Percentiles rank a stretch among this genome's conserved stretches.
Evolutionary conservation across 257 asterid genomes (phyloP).

Genomic region (Mentha longifolia): DNA sequence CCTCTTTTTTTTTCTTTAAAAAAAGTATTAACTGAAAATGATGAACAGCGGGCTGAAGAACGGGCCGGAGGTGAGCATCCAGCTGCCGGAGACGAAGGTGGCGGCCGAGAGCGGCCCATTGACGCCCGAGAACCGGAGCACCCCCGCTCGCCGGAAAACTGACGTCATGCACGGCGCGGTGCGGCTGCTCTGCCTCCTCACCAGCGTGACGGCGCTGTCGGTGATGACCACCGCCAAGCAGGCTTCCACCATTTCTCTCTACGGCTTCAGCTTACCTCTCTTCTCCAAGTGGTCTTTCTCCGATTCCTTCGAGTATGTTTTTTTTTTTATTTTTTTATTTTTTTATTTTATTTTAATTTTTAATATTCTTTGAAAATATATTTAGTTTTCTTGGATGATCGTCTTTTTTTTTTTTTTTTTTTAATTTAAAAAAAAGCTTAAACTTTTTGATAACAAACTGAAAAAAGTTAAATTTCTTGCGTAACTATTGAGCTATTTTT

Average conservation of each 20-base stretch:
- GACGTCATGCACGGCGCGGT: constrained; percentile 54
- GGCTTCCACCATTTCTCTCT: constrained; percentile 66
- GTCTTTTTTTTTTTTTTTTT: no score
- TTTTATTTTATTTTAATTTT: no score
- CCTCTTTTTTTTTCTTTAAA: no score
- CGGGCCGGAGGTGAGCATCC: constrained; percentile 52
- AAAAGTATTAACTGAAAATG: no score
- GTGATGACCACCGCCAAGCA: constrained; percentile 76
- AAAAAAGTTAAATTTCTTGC: background rate
- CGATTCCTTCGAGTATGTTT: constrained; percentile 63
- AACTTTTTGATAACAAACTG: background rate
- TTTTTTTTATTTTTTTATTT: background rate
- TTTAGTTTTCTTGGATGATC: no score
- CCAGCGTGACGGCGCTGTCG: constrained; percentile 59
- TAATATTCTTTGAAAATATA: no score
- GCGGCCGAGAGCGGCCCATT: background rate
- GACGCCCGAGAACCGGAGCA: background rate
- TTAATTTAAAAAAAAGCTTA: background rate
- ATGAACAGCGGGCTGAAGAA: constrained; percentile 42
- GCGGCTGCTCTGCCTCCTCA: constrained; percentile 57
- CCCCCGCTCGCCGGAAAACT: constrained; percentile 35
- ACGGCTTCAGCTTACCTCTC: constrained; percentile 72
- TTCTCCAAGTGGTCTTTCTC: constrained; percentile 90
- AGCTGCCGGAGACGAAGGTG: constrained; percentile 47
- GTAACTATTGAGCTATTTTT: background rate